Percentiles rank a stretch among this genome's conserved stretches.
Conservation (phyloP, 805 yeast genomes). For the Metschnikowia anglica region DNA sequence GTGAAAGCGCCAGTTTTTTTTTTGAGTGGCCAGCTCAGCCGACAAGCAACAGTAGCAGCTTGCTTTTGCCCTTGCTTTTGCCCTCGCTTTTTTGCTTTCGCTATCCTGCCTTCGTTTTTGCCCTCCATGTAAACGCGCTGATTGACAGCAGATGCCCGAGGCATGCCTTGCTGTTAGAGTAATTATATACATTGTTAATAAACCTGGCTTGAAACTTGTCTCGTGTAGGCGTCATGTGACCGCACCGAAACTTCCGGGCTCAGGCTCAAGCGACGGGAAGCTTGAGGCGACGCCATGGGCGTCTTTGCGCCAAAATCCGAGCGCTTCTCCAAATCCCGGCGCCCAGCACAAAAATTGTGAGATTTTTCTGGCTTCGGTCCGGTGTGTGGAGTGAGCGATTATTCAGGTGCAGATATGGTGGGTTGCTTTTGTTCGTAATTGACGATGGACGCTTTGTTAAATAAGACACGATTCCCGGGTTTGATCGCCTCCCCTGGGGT, state of each 20-base stretch:
- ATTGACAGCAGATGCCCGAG: too few relatives aligned
- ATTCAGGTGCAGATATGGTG: conserved; percentile 2
- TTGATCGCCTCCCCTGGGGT: too few relatives aligned
- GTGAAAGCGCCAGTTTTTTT: too few relatives aligned
- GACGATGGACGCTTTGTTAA: too few relatives aligned
- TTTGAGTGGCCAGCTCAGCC: background rate
- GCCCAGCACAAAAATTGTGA: background rate
- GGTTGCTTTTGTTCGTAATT: background rate
- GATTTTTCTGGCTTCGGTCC: conserved; percentile 3
- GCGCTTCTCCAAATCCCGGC: background rate
- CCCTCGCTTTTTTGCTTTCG: background rate
- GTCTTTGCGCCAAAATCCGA: background rate
- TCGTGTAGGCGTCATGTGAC: background rate
- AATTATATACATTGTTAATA: too few relatives aligned
- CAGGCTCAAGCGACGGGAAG: too few relatives aligned
- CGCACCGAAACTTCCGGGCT: too few relatives aligned
- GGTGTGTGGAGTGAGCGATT: conserved; percentile 5
- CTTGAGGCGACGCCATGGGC: too few relatives aligned
- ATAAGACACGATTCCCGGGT: too few relatives aligned
- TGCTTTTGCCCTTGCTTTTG: background rate
- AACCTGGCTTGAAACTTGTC: background rate
- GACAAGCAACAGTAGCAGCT: background rate
- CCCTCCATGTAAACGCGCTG: too few relatives aligned
- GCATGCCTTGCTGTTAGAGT: too few relatives aligned
- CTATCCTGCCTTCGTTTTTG: too few relatives aligned